Percentiles rank a stretch among this genome's conserved stretches.
Conservation (phyloP, 179 eudicot genomes). For the Patellifolia procumbens region DNA sequence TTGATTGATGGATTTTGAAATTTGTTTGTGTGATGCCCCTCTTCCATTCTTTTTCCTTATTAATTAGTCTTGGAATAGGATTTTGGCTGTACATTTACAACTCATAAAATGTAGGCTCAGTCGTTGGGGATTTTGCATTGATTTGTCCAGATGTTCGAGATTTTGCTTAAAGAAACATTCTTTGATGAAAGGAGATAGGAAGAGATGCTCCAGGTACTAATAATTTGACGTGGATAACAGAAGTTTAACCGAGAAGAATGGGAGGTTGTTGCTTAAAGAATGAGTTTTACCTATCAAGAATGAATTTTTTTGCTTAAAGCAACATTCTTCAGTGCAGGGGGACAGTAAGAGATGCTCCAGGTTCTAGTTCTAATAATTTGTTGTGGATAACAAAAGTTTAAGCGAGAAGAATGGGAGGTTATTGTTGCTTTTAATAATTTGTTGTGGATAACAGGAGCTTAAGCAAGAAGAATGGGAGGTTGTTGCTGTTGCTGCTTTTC, state of each 20-base stretch:
- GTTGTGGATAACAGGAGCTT: no score
- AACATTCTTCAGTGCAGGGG: no score
- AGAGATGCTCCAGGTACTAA: constrained; percentile 25
- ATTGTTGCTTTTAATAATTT: no score
- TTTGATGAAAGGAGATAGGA: constrained; percentile 15
- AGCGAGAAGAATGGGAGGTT: no score
- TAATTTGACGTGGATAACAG: constrained; percentile 27
- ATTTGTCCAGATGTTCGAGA: not conserved
- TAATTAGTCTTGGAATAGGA: not conserved
- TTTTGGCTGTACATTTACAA: not conserved
- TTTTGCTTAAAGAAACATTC: not conserved
- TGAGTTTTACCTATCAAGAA: no score
- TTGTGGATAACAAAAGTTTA: no score
- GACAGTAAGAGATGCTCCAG: no score
- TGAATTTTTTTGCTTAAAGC: no score
- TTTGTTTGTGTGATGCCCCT: not conserved
- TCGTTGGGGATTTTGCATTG: not conserved
- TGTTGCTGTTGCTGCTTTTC: constrained; percentile 56
- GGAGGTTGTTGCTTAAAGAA: no score
- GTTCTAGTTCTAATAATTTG: no score
- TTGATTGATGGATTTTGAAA: not conserved
- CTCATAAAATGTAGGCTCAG: not conserved
- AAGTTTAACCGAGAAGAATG: no score
- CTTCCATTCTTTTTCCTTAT: not conserved
- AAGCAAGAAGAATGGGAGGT: constrained; percentile 56